These are phyloP conservation scores for Stylosanthes scabra DNA, from an alignment of 331 rosid genomes.

Conservation along the genomic window DNA sequence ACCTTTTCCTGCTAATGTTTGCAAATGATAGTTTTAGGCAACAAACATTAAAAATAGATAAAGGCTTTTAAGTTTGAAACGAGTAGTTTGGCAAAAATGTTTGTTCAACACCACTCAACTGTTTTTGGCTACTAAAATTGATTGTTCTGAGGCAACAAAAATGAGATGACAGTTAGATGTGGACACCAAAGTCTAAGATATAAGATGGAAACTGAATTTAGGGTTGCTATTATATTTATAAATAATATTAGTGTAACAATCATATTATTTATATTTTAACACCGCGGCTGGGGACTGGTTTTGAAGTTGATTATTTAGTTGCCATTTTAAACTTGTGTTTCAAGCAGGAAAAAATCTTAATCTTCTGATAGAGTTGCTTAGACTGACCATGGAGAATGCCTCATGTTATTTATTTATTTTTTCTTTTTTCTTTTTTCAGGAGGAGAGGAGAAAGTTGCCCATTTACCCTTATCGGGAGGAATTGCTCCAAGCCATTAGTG, in stretches of 20 bases:
- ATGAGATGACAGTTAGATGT: neutral
- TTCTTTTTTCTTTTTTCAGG: conserved; percentile 51
- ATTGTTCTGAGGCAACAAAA: too few species aligned
- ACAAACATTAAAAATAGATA: neutral
- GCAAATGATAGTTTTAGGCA: conserved; percentile 28
- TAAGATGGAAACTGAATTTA: neutral
- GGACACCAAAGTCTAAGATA: neutral
- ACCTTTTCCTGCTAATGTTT: conserved; percentile 27
- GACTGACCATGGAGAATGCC: conserved; percentile 6
- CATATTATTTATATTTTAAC: conserved; percentile 23
- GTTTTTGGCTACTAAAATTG: too few species aligned
- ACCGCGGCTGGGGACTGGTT: conserved; percentile 1
- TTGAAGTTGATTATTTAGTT: conserved; percentile 10
- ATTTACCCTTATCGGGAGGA: conserved; percentile 80
- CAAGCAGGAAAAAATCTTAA: neutral
- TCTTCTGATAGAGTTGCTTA: conserved; percentile 6
- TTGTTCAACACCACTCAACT: too few species aligned
- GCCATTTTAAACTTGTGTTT: conserved; percentile 3
- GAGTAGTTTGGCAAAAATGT: too few species aligned
- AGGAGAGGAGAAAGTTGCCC: conserved; percentile 80
- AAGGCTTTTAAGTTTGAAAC: too few species aligned
- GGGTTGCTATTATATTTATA: conserved; percentile 16
- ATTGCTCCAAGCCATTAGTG: conserved; percentile 75
- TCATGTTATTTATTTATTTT: conserved; percentile 16
- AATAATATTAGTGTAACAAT: conserved; percentile 2